Conservation (phyloP, 2,329 filamentous ascomycete species). For the Fusarium chuoi region DNA sequence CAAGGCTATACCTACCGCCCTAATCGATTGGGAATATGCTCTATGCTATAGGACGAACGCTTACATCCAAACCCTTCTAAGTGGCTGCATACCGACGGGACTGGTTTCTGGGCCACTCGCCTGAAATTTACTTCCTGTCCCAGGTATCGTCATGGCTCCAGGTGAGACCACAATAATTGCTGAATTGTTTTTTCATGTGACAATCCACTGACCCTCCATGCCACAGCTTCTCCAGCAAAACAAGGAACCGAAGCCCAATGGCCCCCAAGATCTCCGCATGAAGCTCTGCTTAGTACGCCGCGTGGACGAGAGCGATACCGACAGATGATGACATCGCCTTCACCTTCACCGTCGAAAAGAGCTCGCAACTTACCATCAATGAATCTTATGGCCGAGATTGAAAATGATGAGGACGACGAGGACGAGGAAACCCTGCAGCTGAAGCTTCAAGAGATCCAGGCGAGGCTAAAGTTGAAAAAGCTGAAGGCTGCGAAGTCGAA, state of each 20-base stretch:
- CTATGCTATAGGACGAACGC: slow-evolving; percentile 28
- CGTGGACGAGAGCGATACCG: slow-evolving; percentile 81
- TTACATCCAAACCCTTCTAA: slow-evolving; percentile 17
- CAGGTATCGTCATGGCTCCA: slow-evolving; percentile 42
- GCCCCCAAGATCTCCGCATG: slow-evolving; percentile 74
- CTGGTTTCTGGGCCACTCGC: slow-evolving; percentile 24
- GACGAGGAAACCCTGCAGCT: slow-evolving; percentile 92
- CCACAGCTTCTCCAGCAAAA: slow-evolving; percentile 48
- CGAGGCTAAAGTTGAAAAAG: slow-evolving; percentile 86
- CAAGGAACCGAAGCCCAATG: slow-evolving; percentile 64
- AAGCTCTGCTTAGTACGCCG: slow-evolving; percentile 74
- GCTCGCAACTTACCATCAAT: slow-evolving; percentile 39
- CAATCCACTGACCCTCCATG: slow-evolving; percentile 17
- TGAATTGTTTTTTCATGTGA: not conserved
- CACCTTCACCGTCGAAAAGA: slow-evolving; percentile 67
- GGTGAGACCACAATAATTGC: slow-evolving; percentile 31
- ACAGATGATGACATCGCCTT: slow-evolving; percentile 73
- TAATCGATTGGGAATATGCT: slow-evolving; percentile 35
- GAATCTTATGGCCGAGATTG: slow-evolving; percentile 49
- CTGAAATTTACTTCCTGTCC: slow-evolving; percentile 16
- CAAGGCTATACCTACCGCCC: slow-evolving; percentile 28
- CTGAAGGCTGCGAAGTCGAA: slow-evolving; percentile 68
- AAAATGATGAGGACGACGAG: slow-evolving; percentile 71
- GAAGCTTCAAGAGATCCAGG: slow-evolving; percentile 88
- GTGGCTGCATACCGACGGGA: slow-evolving; percentile 29